phyloP scores from a whole-genome alignment of 257 asterid genomes.

The Forsythia viridissima region DNA sequence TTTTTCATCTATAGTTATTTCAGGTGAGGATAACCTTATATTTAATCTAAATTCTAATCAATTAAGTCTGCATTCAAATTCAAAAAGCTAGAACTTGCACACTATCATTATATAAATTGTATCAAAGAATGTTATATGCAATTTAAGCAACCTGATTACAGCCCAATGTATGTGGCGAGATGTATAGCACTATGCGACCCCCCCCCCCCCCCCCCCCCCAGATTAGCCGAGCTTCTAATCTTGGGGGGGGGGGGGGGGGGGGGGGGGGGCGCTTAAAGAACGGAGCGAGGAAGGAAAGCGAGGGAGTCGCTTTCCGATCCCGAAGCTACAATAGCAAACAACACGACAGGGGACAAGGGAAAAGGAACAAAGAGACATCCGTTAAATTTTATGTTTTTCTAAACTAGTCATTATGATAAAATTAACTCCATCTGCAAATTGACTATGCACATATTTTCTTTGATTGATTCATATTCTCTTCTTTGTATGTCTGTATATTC shows the following conservation, averaged over 20 bases:
- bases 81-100: background rate
- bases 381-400: background rate
- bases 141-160: slow-evolving; percentile 1
- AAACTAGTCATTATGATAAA: background rate
- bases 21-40: background rate
- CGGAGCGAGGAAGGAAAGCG: too few relatives aligned
- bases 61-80: background rate
- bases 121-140: background rate
- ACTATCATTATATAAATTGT: background rate
- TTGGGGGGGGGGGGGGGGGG: too few relatives aligned
- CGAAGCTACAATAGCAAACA: too few relatives aligned
- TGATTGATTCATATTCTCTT: background rate
- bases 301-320: too few relatives aligned
- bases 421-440: background rate
- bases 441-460: background rate
- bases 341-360: too few relatives aligned
- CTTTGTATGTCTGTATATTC: background rate
- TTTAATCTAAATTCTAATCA: background rate
- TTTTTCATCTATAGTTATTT: slow-evolving; percentile 7
- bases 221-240: too few relatives aligned
- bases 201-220: too few relatives aligned
- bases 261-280: too few relatives aligned
- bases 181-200: too few relatives aligned
- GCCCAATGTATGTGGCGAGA: too few relatives aligned
- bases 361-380: too few relatives aligned